These are phyloP conservation scores for Fonsecaea pedrosoi DNA, from an alignment of 2,329 filamentous ascomycete genomes.

Conservation along the genomic window DNA sequence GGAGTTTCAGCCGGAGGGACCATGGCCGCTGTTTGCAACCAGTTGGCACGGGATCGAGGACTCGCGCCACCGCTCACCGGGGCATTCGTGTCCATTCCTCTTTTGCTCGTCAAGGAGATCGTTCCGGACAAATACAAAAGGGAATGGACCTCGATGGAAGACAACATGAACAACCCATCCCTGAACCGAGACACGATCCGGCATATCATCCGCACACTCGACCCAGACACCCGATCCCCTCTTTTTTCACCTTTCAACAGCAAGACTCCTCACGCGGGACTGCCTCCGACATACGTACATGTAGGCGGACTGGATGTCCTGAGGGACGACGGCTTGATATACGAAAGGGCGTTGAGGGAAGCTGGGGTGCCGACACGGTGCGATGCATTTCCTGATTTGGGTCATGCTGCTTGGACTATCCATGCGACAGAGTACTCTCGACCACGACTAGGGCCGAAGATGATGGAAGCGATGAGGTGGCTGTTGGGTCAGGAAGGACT, in stretches of 20 bases:
- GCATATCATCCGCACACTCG: constrained; percentile 4
- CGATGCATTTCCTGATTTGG: constrained; percentile 2
- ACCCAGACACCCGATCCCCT: constrained; percentile 11
- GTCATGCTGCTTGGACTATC: constrained; percentile 17
- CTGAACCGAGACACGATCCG: constrained; percentile 5
- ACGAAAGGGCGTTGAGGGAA: constrained; percentile 11
- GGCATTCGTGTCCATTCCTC: constrained; percentile 13
- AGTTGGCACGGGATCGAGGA: constrained; percentile 50
- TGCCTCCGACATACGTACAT: constrained; percentile 21
- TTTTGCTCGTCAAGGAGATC: constrained; percentile 16
- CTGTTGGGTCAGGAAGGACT: background rate
- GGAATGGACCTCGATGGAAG: constrained; percentile 13
- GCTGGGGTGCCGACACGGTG: constrained; percentile 13
- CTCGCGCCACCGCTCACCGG: constrained; percentile 43
- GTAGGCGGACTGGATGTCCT: constrained; percentile 18
- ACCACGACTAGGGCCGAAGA: constrained; percentile 14
- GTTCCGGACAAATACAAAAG: constrained; percentile 13
- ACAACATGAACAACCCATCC: constrained; percentile 7
- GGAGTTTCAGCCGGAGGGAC: constrained; percentile 56
- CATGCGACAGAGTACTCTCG: constrained; percentile 15
- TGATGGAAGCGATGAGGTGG: constrained; percentile 19
- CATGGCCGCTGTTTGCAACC: constrained; percentile 49
- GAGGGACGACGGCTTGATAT: constrained; percentile 23
- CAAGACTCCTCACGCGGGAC: constrained; percentile 50
- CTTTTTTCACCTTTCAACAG: constrained; percentile 13